Evolutionary conservation across 495 filamentous ascomycete genomes (phyloP).

Genomic region (Aspergillus haitiensis): DNA sequence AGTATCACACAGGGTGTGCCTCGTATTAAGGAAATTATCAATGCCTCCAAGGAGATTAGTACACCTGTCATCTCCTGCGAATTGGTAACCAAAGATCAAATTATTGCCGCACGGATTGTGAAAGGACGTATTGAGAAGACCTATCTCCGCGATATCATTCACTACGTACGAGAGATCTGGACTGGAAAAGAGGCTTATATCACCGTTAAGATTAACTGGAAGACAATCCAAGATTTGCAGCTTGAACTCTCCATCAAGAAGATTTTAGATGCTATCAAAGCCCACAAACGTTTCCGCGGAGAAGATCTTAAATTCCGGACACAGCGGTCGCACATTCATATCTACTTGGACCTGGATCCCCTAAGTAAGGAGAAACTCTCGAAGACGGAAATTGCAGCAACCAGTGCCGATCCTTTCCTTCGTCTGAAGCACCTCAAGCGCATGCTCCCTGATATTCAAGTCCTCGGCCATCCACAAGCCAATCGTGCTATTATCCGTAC

Average conservation of each 20-base stretch:
- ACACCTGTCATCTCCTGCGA: constrained; percentile 90
- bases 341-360: constrained; percentile 58
- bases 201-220: constrained; percentile 71
- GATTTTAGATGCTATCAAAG: constrained; percentile 70
- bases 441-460: constrained; percentile 70
- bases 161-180: constrained; percentile 80
- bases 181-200: constrained; percentile 69
- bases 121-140: constrained; percentile 85
- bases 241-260: constrained; percentile 70
- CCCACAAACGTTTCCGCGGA: constrained; percentile 73
- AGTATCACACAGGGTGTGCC: constrained; percentile 98
- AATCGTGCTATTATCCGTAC: constrained; percentile 86
- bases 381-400: constrained; percentile 55
- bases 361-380: constrained; percentile 51
- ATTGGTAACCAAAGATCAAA: constrained; percentile 65
- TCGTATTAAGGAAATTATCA: constrained; percentile 99
- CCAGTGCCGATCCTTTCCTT: constrained; percentile 69
- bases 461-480: constrained; percentile 84
- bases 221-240: constrained; percentile 73
- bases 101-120: constrained; percentile 77
- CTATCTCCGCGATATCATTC: constrained; percentile 57
- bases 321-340: constrained; percentile 54
- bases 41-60: constrained; percentile 87
- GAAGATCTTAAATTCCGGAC: constrained; percentile 53
- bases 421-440: constrained; percentile 83